Percentiles rank a stretch among this genome's conserved stretches.
These are phyloP conservation scores for Penicillium psychrofluorescens DNA, from an alignment of 495 filamentous ascomycete species.

Conservation along the genomic window DNA sequence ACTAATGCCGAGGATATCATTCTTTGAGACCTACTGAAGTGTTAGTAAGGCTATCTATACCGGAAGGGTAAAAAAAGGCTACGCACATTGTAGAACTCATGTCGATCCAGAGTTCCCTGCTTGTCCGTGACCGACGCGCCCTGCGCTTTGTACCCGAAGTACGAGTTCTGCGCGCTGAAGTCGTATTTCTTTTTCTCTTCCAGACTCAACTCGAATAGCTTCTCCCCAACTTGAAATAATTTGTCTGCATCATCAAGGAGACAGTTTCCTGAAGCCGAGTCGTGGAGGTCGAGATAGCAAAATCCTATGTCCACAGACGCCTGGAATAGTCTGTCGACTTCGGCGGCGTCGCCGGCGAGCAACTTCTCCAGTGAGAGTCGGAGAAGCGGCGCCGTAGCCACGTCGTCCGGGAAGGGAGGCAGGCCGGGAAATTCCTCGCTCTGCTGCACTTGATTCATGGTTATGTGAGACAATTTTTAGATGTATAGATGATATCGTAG, in stretches of 20 bases:
- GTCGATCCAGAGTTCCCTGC: slow-evolving; percentile 45
- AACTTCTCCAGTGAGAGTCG: slow-evolving; percentile 47
- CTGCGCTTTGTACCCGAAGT: slow-evolving; percentile 52
- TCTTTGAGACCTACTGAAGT: slow-evolving; percentile 36
- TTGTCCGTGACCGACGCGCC: slow-evolving; percentile 44
- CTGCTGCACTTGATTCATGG: no score
- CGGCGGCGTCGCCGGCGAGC: slow-evolving; percentile 26
- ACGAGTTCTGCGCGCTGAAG: slow-evolving; percentile 30
- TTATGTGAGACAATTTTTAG: no score
- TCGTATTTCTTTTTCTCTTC: slow-evolving; percentile 50
- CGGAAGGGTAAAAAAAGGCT: not conserved
- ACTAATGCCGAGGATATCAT: slow-evolving; percentile 44
- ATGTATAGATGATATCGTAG: no score
- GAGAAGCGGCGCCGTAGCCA: slow-evolving; percentile 49
- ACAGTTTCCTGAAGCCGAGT: slow-evolving; percentile 24
- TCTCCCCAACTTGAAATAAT: slow-evolving; percentile 38
- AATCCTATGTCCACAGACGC: slow-evolving; percentile 52
- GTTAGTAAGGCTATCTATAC: not conserved
- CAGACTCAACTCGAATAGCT: slow-evolving; percentile 40
- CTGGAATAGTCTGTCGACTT: slow-evolving; percentile 36
- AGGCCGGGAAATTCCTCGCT: slow-evolving; percentile 17
- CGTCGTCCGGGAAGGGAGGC: slow-evolving; percentile 46
- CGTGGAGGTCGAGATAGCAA: slow-evolving; percentile 53
- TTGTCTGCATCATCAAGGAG: slow-evolving; percentile 37
- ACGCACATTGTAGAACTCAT: slow-evolving; percentile 58